Base-by-base conservation (phyloP, 2,329 filamentous ascomycete genomes). In the Coniosporium tulheliwenetii region DNA sequence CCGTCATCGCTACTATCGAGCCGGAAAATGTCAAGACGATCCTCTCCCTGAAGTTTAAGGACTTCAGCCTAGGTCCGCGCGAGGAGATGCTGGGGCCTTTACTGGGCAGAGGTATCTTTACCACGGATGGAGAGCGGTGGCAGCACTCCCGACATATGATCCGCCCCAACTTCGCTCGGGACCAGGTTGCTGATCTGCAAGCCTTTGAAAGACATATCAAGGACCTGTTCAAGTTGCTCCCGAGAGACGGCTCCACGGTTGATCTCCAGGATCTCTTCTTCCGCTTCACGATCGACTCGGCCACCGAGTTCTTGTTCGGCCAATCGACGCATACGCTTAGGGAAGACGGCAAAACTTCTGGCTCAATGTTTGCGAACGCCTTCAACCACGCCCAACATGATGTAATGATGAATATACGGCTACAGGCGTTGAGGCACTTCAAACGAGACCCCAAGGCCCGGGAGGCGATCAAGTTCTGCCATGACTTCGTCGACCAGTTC, bases 301-400 rank as follows among this genome's bases (percentile, higher is more conserved):
- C 77, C 0, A 82, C 77, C 0, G 75, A 79, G 37, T 80, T 83
- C 47, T 59, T 84, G 4, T 77, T 83, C 37, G 79, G 79, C 5
- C 63, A 73, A 37, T 56, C 52, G 5, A 55, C 54, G 3, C 44
- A 53, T 10, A 53, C 53, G 2, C 48, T 57, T 8, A 49, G 43
- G 9, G 50, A 46, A 10, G 37, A 33, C 26, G 50, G 44, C 39
- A 42, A 42, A 8, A 47, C 49, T n/a, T 49, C 30, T n/a, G 31
- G 29, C 29, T 43, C 30, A 43, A 26, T 48, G 10, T 61, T 62
- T 36, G 53, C 56, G 8, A 48, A 47, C 5, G 48, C 57, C 10
- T 60, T 61, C 48, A 54, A 44, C 10, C 39, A 52, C 14, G 43
- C 45, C 8, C 55, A 60, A 42, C 50, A 54, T 14, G 47, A 41